Base-by-base conservation (phyloP, 106 monocot genomes). In the Acorus gramineus region DNA sequence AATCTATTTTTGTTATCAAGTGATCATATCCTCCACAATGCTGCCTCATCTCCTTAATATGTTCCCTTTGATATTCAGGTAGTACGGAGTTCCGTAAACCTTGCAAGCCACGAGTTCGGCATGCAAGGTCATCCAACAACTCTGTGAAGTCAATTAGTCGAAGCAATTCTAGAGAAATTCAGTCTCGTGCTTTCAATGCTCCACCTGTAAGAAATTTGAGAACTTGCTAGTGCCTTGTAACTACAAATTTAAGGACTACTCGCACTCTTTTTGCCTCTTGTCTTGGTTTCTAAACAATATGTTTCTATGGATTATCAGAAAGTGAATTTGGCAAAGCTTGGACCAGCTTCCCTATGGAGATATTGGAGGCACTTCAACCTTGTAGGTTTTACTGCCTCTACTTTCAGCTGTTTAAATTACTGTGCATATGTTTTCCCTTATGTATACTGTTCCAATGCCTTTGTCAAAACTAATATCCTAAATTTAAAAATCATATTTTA, bases 321-420 rank as follows among this genome's bases (percentile, higher is more conserved):
- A 56, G 79, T 79, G 8, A 82, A 87, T 62, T 55, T 92, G 81
- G 72, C 84, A 8, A 87, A 92, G 56, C 81, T 92, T 1, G 92
- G 81, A 60, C 82, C 81, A 4, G 47, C 81, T 2, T 65, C 81
- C 49, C 69, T 87, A 46, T 87, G 92, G 92, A 81, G 81, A 84
- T 92, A 92, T 52, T 92, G 87, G 87, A 84, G 73, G 67, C 92
- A 87, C 62, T 87, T 81, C 72, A 87, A 92, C 60, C 84, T 87
- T 7, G 90, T 91, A 60, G 64, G 82, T 77, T 53, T 4, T 14
- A n/a, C 43, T 2, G 14, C 7, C 11, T 51, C 44, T 50, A 43
- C 42, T 4, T 8, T 46, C 28, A 5, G 9, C 10, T 3, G 5
- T 2, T 47, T 12, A 4, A 13, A 4, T 43, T 62, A 13, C 45